These are phyloP conservation scores for Fusarium pilosicola DNA, from an alignment of 2,329 filamentous ascomycete species.

Conservation along the genomic window DNA sequence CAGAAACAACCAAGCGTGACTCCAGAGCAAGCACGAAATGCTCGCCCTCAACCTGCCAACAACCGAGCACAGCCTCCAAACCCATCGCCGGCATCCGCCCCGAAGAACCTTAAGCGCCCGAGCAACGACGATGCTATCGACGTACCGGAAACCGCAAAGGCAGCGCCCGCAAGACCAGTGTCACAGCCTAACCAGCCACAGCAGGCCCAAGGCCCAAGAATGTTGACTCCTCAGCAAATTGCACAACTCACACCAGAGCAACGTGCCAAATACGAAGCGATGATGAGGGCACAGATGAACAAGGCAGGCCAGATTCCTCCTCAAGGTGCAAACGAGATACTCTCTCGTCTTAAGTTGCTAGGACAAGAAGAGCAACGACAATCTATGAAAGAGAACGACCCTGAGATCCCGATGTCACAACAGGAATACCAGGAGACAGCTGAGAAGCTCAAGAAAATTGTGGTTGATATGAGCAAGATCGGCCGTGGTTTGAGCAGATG, in stretches of 20 bases:
- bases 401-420: conserved; percentile 58
- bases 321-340: conserved; percentile 31
- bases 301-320: conserved; percentile 36
- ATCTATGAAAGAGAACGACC: conserved; percentile 52
- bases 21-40: conserved; percentile 40
- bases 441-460: conserved; percentile 55
- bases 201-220: conserved; percentile 31
- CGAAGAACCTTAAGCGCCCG: conserved; percentile 63
- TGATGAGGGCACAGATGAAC: conserved; percentile 45
- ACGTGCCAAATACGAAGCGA: conserved; percentile 55
- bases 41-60: conserved; percentile 43
- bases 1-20: conserved; percentile 46
- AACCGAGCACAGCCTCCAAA: conserved; percentile 51
- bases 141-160: conserved; percentile 32
- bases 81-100: conserved; percentile 51
- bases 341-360: conserved; percentile 49
- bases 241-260: conserved; percentile 58
- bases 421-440: conserved; percentile 57
- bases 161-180: conserved; percentile 34
- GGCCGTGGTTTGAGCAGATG: conserved; percentile 57
- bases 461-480: conserved; percentile 56
- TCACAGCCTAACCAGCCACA: conserved; percentile 41
- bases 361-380: conserved; percentile 55
- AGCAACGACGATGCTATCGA: conserved; percentile 58
- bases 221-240: conserved; percentile 48